phyloP scores from a whole-genome alignment of 208 protist species.

The Leishmania major region DNA sequence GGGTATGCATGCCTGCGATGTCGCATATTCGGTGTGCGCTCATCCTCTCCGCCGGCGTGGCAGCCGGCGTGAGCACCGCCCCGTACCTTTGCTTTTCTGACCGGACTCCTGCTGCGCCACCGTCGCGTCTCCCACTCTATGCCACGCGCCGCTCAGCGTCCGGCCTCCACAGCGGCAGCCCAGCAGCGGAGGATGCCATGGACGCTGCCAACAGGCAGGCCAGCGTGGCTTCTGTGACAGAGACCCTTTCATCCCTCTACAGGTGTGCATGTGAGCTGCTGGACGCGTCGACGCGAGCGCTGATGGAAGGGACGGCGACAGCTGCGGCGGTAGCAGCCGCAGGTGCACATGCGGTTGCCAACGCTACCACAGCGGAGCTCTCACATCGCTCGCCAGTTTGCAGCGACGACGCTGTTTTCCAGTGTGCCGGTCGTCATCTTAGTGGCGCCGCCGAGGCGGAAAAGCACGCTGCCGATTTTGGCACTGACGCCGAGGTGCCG shows the following conservation, averaged over 20 bases:
- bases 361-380: background rate
- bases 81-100: background rate
- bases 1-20: conserved; percentile 9
- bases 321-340: background rate
- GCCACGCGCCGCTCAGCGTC: background rate
- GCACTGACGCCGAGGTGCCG: background rate
- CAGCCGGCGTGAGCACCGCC: conserved; percentile 14
- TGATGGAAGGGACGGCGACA: background rate
- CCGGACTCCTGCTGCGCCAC: background rate
- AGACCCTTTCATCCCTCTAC: background rate
- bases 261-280: background rate
- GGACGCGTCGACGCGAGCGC: background rate
- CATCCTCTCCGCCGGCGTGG: conserved; percentile 2
- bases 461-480: background rate
- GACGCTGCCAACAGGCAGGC: background rate
- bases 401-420: background rate
- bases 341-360: background rate
- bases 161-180: background rate
- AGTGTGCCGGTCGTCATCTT: background rate
- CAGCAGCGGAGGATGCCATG: background rate
- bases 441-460: background rate
- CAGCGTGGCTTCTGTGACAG: background rate
- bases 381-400: background rate
- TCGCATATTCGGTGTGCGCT: conserved; percentile 5
- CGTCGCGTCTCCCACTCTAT: background rate